Evolutionary conservation across 116 monocot genomes (phyloP).

Genomic region (Trichopus zeylanicus): DNA sequence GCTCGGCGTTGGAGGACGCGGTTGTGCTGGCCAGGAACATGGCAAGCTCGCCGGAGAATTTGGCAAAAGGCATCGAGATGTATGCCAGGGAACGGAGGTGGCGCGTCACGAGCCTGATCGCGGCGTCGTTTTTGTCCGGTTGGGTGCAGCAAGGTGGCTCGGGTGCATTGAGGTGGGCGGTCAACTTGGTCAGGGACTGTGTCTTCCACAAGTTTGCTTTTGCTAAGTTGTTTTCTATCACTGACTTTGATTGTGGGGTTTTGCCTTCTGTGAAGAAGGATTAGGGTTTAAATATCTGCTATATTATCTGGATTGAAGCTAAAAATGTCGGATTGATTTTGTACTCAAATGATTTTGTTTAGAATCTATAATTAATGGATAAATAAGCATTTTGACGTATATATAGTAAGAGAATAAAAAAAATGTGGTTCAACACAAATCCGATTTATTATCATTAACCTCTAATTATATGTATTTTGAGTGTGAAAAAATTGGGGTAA

Average conservation of each 20-base stretch:
- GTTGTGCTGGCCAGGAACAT: constrained; percentile 22
- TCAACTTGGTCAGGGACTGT: not conserved
- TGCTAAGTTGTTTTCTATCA: not conserved
- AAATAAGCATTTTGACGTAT: too few relatives aligned
- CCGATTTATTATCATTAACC: too few relatives aligned
- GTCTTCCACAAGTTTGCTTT: not conserved
- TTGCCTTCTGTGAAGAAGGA: not conserved
- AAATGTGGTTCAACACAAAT: too few relatives aligned
- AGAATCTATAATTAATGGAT: too few relatives aligned
- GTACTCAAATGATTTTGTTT: too few relatives aligned
- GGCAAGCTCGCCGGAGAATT: not conserved
- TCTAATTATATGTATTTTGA: too few relatives aligned
- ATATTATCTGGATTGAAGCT: too few relatives aligned
- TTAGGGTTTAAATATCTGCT: too few relatives aligned
- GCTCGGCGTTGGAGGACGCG: constrained; percentile 16
- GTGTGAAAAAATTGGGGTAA: too few relatives aligned
- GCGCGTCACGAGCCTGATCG: not conserved
- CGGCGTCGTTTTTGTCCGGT: not conserved
- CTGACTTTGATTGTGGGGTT: not conserved
- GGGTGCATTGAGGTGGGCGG: not conserved
- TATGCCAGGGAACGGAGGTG: not conserved
- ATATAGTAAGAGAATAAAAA: too few relatives aligned
- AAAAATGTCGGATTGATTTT: too few relatives aligned
- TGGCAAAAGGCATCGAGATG: not conserved
- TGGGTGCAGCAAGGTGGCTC: not conserved